Percentiles rank a stretch among this genome's conserved stretches.
Conservation (phyloP, 257 asterid genomes). For the Solanum habrochaites region DNA sequence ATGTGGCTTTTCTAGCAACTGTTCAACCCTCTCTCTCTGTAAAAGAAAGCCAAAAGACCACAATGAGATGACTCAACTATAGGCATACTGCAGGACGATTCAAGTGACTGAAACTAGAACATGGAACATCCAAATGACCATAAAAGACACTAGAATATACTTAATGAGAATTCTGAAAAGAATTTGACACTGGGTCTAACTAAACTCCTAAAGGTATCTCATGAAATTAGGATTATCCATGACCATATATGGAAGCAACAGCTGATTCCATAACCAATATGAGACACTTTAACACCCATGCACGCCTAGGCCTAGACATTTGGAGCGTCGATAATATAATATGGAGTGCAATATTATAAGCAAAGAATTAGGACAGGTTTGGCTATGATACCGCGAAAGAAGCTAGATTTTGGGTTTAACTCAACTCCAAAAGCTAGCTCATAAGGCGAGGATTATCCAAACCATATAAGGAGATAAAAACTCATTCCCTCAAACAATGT, state of each 20-base stretch:
- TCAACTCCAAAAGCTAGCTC: neutral
- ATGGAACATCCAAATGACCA: neutral
- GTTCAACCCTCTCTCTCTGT: constrained; percentile 22
- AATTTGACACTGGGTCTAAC: neutral
- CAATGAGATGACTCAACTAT: neutral
- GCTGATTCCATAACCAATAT: neutral
- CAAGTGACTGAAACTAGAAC: neutral
- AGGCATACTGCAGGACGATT: neutral
- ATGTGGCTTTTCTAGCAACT: constrained; percentile 11
- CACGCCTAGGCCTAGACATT: neutral
- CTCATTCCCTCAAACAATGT: neutral
- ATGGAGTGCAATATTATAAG: neutral
- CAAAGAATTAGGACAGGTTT: neutral
- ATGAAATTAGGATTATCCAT: neutral
- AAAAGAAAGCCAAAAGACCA: neutral
- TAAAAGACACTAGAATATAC: neutral
- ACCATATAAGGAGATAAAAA: neutral
- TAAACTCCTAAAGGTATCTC: neutral
- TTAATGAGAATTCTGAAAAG: neutral
- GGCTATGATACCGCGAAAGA: neutral
- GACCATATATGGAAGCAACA: neutral
- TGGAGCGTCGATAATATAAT: neutral
- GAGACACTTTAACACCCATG: neutral
- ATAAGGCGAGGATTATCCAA: neutral
- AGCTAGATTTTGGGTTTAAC: neutral